Evolutionary conservation across 345 rosid species (phyloP), one percentile per base, ranked within the genome.

Genomic region (Excoecaria cochinchinensis): DNA sequence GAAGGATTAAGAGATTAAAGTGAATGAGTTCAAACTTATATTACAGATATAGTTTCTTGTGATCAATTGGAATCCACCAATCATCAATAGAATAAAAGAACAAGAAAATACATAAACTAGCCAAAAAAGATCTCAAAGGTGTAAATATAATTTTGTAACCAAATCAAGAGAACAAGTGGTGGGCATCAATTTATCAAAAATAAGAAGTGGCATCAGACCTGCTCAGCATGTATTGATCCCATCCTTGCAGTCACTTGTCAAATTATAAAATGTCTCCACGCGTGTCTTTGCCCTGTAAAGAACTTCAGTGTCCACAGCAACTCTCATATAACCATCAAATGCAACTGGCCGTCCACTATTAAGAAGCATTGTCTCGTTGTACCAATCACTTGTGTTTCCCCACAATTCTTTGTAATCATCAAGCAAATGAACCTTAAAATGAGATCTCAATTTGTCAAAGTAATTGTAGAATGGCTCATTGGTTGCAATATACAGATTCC

Each of bases 241-340:
- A 58, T 93, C 91, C 84, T 93, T 90, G 90, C 99, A 93, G 77
- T 95, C 97, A 65, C 73, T 86, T 1, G 98, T 95, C 77, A 91
- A 82, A 74, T 95, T 90, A 83, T 93, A 84, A 77, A 95, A 95
- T 9, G 99, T 95, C 75, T 95, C 99, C 1, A 95, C 92, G 0
- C 88, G 85, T 0, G 89, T 87, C 82, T 93, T 93, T 7, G 89
- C 97, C 69, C 94, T 81, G 74, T 84, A 85, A 77, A 91, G 84
- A 52, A 93, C 94, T 82, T 93, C 99, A 0, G 99, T 95, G 75
- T 95, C 99, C 76, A 93, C 97, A 22, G 95, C 97, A 60, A 89
- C 99, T 83, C 98, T 87, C 99, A 93, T 95, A 81, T 90, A 91
- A 22, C 98, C 97, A 76, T 95, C 98, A 73, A 95, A 95, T 73